phyloP scores from a whole-genome alignment of 2,329 filamentous ascomycete genomes.

The Pestalotiopsis sp. region DNA sequence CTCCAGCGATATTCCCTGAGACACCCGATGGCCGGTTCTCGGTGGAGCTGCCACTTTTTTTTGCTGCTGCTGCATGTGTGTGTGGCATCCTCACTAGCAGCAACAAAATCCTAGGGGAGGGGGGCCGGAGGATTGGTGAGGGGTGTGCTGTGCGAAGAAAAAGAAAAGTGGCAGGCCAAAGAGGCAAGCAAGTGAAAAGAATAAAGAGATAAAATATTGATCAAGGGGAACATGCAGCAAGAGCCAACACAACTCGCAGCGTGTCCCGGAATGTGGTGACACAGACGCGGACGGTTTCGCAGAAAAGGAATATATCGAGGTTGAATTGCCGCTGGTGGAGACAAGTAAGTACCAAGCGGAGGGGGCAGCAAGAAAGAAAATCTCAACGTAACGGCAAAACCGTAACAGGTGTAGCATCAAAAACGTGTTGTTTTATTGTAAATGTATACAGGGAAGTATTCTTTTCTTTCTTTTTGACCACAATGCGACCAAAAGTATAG shows the following conservation, averaged over 20 bases:
- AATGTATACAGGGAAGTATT: background rate
- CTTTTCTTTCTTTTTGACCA: background rate
- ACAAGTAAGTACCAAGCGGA: no score
- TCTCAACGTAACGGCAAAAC: no score
- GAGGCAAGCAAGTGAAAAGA: background rate
- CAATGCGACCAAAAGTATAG: background rate
- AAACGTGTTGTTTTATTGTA: background rate
- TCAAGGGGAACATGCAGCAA: background rate
- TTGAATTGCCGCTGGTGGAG: no score
- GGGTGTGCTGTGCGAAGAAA: background rate
- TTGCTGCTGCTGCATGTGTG: background rate
- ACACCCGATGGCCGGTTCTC: background rate
- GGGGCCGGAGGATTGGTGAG: background rate
- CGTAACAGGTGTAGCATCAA: no score
- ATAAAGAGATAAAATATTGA: background rate
- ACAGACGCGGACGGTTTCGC: no score
- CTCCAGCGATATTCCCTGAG: constrained; percentile 11
- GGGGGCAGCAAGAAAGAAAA: no score
- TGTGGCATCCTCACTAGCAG: background rate
- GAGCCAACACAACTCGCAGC: background rate
- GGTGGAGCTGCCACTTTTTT: background rate
- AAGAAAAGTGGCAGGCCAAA: background rate
- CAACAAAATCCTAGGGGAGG: no score
- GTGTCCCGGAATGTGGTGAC: no score
- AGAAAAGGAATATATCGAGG: no score